A percentile compares a stretch with the other conserved stretches of the same genome.
Evolutionary conservation across 345 rosid species (phyloP).

Genomic region (Syzygium grande): DNA sequence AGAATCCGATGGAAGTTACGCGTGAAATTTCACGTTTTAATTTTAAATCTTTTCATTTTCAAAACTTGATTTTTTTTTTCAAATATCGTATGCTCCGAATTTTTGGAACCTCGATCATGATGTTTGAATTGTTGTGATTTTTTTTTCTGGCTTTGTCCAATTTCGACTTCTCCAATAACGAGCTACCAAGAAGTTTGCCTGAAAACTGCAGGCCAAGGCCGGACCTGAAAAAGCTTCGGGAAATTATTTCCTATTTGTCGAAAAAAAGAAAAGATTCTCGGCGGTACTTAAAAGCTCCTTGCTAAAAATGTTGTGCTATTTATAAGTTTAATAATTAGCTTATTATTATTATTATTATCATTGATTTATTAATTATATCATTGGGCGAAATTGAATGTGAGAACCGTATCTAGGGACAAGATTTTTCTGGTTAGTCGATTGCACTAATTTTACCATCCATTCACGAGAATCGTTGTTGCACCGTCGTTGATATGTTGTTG

Average conservation of each 20-base stretch:
- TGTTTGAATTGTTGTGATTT: background rate
- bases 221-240: background rate
- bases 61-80: background rate
- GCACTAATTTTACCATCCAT: fast-evolving
- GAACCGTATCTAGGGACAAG: background rate
- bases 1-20: background rate
- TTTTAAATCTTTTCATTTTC: background rate
- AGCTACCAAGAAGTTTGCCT: background rate
- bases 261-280: background rate
- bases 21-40: too few species aligned
- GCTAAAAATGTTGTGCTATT: background rate
- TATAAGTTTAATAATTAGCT: background rate
- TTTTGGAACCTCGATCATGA: background rate
- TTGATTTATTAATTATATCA: background rate
- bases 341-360: background rate
- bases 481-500: fast-evolving
- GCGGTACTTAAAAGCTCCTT: background rate
- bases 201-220: slow-evolving; percentile 7
- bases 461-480: fast-evolving
- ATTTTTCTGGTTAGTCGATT: too few species aligned
- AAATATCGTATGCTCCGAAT: background rate
- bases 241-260: background rate
- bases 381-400: background rate
- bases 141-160: background rate
- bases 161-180: background rate